Evolutionary conservation across 2,329 filamentous ascomycete species (phyloP), one percentile per base, ranked within the genome.

Genomic region (Monosporascus sp.): DNA sequence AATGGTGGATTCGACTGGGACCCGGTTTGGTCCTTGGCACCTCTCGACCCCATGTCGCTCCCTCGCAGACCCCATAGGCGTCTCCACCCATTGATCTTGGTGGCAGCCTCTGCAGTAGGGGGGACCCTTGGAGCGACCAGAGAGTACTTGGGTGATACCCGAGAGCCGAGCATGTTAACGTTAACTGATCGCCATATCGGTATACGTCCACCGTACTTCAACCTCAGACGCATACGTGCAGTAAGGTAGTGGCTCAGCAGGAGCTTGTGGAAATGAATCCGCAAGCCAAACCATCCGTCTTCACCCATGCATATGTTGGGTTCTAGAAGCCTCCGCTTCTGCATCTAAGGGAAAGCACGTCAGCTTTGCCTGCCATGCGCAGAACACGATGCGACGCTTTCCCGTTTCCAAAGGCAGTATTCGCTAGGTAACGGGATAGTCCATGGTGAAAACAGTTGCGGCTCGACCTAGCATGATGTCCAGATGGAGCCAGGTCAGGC

Each of bases 11-110:
- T 58, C 57, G 61, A 54, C 55, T 37, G 52, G 54, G 58, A 63
- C 61, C 61, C 62, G 63, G 58, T 14, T 57, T 57, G 47, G 35
- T 22, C 51, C 62, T 65, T 65, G 63, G 63, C 63, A 49, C 62
- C 63, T 64, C 55, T 64, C 44, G 39, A 51, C 59, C 55, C 61
- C 63, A 59, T 58, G 62, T 60, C 55, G 53, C 51, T 44, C 56
- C 58, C 62, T 59, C 55, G 58, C 52, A 58, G 54, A 50, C 58
- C 56, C 58, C 55, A 56, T 57, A 51, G 51, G 60, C 54, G 50
- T 54, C 58, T 55, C 60, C 58, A 55, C 50, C 57, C 56, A 22
- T 61, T 60, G 57, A 60, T 60, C 58, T 57, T 58, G 60, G 59
- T 58, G 60, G 60, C 14, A 46, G 52, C 52, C 55, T 58, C 58